These are phyloP conservation scores for Colletotrichum scovillei DNA, from an alignment of 2,329 filamentous ascomycete genomes.

Conservation along the genomic window DNA sequence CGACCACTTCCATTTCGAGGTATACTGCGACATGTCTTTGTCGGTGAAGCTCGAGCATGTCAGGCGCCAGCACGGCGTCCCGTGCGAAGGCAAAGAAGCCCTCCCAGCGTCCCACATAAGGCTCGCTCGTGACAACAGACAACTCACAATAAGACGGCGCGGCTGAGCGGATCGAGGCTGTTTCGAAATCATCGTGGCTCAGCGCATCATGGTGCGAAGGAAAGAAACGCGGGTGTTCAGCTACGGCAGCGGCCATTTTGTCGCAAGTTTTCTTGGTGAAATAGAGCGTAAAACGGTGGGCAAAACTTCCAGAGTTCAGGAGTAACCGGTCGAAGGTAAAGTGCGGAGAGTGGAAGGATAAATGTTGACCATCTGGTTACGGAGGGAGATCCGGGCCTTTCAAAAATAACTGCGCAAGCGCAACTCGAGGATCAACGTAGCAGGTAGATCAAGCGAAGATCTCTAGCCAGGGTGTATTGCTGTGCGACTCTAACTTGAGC, in stretches of 20 bases:
- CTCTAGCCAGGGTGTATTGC: not conserved
- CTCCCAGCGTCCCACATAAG: not conserved
- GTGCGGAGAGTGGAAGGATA: slow-evolving; percentile 10
- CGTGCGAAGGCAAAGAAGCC: not conserved
- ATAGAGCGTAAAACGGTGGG: not conserved
- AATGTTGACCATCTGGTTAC: slow-evolving; percentile 16
- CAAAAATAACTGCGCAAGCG: slow-evolving; percentile 8
- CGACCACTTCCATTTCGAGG: not conserved
- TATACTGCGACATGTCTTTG: not conserved
- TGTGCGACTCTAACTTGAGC: not conserved
- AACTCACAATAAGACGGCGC: slow-evolving; percentile 75
- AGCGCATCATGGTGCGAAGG: slow-evolving; percentile 42
- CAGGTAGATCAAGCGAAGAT: not conserved
- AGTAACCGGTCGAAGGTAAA: slow-evolving; percentile 15
- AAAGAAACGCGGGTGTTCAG: slow-evolving; percentile 30
- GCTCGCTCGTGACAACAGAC: not conserved
- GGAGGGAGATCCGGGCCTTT: slow-evolving; percentile 7
- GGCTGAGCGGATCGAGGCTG: slow-evolving; percentile 73
- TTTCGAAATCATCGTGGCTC: slow-evolving; percentile 70
- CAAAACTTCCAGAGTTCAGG: not conserved
- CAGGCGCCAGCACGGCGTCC: not conserved
- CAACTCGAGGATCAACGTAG: not conserved
- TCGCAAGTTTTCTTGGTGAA: not conserved
- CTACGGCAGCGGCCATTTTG: slow-evolving; percentile 29
- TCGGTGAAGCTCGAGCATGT: slow-evolving; percentile 8